Base-by-base conservation (phyloP, 257 asterid species). In the Leptodermis oblonga region DNA sequence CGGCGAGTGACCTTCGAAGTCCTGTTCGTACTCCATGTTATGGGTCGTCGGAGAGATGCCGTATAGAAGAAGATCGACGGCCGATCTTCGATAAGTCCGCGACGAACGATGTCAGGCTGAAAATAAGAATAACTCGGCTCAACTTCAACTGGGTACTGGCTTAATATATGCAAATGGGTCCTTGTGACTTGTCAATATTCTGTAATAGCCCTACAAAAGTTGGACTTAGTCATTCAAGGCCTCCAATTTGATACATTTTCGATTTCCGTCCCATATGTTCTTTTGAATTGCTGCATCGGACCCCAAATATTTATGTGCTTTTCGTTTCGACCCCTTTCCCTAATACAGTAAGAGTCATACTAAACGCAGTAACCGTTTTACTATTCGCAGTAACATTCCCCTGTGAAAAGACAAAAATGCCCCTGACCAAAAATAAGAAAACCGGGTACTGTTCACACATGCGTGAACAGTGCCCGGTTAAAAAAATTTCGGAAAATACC, bases 21-120 rank as follows among this genome's bases (percentile, higher is more conserved):
- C 87, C n/a, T 76, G 74, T 6, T 79, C 83, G 74, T 23, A 74
- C 70, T 76, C 81, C 87, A 84, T 86, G 51, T 77, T 8, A 3
- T 39, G n/a, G 58, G 33, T 39, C 31, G 12, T 36, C 51, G 36
- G 45, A 36, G 39, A 54, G 9, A 55, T 28, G 45, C 31, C 30
- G 26, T 5, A n/a, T 39, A n/a, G n/a, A 0, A 36, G 34, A 30
- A 17, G 55, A 51, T 37, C 56, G 48, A 13, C 52, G 70, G 68
- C 59, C 52, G 69, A 48, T 37, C 60, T 71, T 62, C 39, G 48
- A 41, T 17, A 22, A 39, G 43, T 26, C 58, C 7, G 36, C 25
- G 10, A 9, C 18, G 33, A 30, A 73, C 14, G 64, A 37, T 6
- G 33, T 62, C 49, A 45, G 54, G 3, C 73, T 66, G 45, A 30